Conservation (phyloP, 2,329 filamentous ascomycete genomes). For the Alternaria infectoria region DNA sequence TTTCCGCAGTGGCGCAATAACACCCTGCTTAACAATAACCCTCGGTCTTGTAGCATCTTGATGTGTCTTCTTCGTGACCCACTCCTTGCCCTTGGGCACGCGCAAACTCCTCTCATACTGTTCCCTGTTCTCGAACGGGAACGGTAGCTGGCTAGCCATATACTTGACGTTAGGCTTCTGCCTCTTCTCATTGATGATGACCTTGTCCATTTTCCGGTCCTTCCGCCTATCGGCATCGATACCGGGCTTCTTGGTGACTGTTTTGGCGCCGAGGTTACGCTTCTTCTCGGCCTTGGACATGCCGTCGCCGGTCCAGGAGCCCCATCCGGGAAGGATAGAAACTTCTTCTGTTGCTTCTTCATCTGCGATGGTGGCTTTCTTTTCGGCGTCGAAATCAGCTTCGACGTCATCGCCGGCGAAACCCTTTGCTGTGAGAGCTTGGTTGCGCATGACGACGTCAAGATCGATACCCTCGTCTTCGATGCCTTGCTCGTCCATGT, state of each 20-base stretch:
- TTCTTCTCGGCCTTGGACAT: conserved; percentile 73
- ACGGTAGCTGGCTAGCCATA: conserved; percentile 80
- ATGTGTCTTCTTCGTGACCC: conserved; percentile 95
- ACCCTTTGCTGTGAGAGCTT: conserved; percentile 76
- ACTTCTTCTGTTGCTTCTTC: conserved; percentile 85
- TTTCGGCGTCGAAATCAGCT: conserved; percentile 80
- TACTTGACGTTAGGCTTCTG: conserved; percentile 92
- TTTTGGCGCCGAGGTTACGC: conserved; percentile 56
- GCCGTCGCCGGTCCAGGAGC: conserved; percentile 86
- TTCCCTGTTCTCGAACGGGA: conserved; percentile 83
- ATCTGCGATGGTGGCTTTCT: conserved; percentile 71
- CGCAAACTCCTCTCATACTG: conserved; percentile 91
- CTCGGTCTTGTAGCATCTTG: conserved; percentile 88
- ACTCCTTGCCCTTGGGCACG: conserved; percentile 89
- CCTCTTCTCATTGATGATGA: conserved; percentile 91
- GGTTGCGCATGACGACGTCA: conserved; percentile 56
- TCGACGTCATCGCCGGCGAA: conserved; percentile 88
- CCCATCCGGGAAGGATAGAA: conserved; percentile 92
- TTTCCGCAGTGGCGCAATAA: conserved; percentile 88
- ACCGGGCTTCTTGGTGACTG: conserved; percentile 70
- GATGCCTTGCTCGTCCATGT: conserved; percentile 32
- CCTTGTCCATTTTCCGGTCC: conserved; percentile 80
- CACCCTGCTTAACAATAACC: conserved; percentile 88
- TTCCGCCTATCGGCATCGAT: conserved; percentile 78
- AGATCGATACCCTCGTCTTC: conserved; percentile 52